Percentiles rank a stretch among this genome's conserved stretches.
Conservation (phyloP, 257 asterid species). For the Nicotiana undulata region DNA sequence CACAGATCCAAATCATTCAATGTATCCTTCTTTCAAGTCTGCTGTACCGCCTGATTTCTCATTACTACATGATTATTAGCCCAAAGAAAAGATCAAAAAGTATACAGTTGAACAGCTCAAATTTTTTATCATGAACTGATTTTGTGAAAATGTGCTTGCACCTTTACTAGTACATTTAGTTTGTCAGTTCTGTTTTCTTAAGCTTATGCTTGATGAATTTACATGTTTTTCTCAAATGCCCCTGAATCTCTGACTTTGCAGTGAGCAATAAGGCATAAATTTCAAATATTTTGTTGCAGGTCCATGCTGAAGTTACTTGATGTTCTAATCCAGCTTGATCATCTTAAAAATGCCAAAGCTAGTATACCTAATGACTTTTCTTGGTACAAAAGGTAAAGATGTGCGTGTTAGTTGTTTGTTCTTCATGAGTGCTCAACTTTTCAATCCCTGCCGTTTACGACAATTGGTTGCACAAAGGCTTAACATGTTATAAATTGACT, state of each 20-base stretch:
- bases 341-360: constrained; percentile 97
- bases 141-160: neutral
- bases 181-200: neutral
- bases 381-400: constrained; percentile 93
- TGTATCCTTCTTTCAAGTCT: neutral
- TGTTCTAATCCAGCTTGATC: constrained; percentile 93
- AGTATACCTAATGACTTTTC: constrained; percentile 98
- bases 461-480: neutral
- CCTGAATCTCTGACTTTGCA: constrained; percentile 7
- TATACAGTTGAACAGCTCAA: neutral
- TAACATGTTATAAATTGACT: neutral
- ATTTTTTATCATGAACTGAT: neutral
- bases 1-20: neutral
- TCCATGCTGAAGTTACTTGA: constrained; percentile 92
- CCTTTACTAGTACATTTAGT: neutral
- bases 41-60: neutral
- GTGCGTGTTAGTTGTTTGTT: neutral
- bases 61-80: neutral
- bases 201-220: neutral
- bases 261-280: neutral
- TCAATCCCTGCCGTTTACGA: neutral
- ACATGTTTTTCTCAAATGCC: neutral
- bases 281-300: constrained; percentile 46
- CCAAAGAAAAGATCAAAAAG: neutral
- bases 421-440: neutral